phyloP scores from a whole-genome alignment of 2,329 filamentous ascomycete genomes.

The Stromatinia cepivora region DNA sequence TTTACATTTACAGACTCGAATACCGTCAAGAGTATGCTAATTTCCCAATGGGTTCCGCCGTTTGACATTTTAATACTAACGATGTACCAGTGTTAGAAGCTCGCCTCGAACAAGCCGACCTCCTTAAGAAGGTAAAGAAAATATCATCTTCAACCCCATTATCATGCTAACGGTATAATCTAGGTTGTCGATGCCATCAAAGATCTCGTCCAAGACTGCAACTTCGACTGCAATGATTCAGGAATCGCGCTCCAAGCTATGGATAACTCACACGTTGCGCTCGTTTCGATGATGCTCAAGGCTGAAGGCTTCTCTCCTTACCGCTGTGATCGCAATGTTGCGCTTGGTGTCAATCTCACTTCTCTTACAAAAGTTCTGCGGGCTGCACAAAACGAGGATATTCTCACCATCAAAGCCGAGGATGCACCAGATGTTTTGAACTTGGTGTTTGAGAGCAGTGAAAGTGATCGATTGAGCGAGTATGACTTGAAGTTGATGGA shows the following conservation, averaged over 20 bases:
- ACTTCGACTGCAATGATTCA: constrained; percentile 99
- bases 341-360: constrained; percentile 93
- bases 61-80: constrained; percentile 13
- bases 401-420: constrained; percentile 95
- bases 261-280: constrained; percentile 99
- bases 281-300: constrained; percentile 98
- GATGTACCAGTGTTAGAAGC: constrained; percentile 76
- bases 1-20: neutral
- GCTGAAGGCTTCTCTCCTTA: constrained; percentile 92
- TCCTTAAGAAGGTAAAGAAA: constrained; percentile 81
- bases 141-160: neutral
- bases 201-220: constrained; percentile 98
- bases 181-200: constrained; percentile 99
- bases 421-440: constrained; percentile 95
- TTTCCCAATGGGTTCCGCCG: neutral
- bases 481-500: constrained; percentile 99
- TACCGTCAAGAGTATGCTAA: constrained; percentile 17
- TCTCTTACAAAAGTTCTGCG: constrained; percentile 97
- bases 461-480: constrained; percentile 90
- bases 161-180: constrained; percentile 31
- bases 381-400: constrained; percentile 89
- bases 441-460: constrained; percentile 87
- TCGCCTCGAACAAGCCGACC: constrained; percentile 87
- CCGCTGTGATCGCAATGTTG: constrained; percentile 98
- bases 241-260: constrained; percentile 98